Evolutionary conservation across 164 flowering plant species (phyloP).

Genomic region (Sextonia rubra): DNA sequence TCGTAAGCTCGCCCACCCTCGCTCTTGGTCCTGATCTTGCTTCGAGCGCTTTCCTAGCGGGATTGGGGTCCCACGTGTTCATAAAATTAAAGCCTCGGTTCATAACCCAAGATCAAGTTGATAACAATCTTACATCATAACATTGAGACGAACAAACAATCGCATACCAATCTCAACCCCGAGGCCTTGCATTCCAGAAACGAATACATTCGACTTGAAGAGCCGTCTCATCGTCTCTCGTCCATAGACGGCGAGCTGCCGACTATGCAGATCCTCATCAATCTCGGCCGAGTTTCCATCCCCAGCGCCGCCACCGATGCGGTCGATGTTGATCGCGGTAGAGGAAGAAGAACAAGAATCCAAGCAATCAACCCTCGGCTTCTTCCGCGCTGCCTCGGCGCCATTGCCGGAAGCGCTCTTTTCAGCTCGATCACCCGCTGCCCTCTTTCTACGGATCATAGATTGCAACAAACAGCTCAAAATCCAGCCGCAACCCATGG

Average conservation of each 20-base stretch:
- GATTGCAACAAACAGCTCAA: slow-evolving; percentile 47
- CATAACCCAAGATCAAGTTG: too few species aligned
- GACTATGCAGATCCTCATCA: slow-evolving; percentile 93
- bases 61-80: too few species aligned
- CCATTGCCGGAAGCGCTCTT: slow-evolving; percentile 5
- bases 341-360: slow-evolving; percentile 19
- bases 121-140: too few species aligned
- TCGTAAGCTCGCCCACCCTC: too few species aligned
- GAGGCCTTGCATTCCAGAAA: slow-evolving; percentile 93
- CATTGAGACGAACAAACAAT: neutral
- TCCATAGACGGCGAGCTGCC: slow-evolving; percentile 96
- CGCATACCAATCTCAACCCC: slow-evolving; percentile 89
- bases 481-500: slow-evolving; percentile 27
- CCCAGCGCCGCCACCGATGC: slow-evolving; percentile 10
- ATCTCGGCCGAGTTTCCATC: slow-evolving; percentile 48
- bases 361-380: slow-evolving; percentile 28
- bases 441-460: slow-evolving; percentile 65
- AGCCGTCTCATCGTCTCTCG: slow-evolving; percentile 91
- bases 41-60: too few species aligned
- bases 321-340: neutral
- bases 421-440: slow-evolving; percentile 26
- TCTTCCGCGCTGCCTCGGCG: slow-evolving; percentile 31
- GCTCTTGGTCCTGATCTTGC: too few species aligned
- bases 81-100: too few species aligned
- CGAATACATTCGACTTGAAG: slow-evolving; percentile 74